Base-by-base conservation (phyloP, 441 rosid genomes). In the Gossypium trilobum region DNA sequence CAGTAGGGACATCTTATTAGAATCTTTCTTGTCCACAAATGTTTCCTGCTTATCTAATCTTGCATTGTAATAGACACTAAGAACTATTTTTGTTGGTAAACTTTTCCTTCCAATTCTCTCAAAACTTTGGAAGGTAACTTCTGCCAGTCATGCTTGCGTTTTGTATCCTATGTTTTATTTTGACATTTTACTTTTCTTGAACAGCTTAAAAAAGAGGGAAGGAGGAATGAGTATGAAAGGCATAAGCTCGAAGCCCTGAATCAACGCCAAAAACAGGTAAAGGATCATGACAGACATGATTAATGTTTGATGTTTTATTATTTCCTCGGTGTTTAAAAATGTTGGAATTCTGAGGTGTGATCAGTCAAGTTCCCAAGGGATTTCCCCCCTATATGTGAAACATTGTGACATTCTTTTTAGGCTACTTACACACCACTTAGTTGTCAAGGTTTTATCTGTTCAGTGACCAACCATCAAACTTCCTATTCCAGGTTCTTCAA, bases 141-240 rank as follows among this genome's bases (percentile, higher is more conserved):
- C 55, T 65, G 5, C 22, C 16, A 23, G 57, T 50, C 7, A 4
- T 23, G 4, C 74, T 42, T 27, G 42, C 22, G 13, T 13, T 50
- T 75, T 55, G 44, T 52, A 22, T 46, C 48, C 22, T 62, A 27
- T 73, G 1, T 56, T 55, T 20, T 63, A 29, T 31, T 16, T 68
- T 29, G 72, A 51, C 54, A 60, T 78, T 62, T 29, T 16, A 29
- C 51, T 73, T 73, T 74, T 72, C 59, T 50, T 73, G 74, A 57
- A 54, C 89, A 88, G 93, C 85, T 88, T 52, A 86, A 80, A 80
- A 87, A 84, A 82, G 91, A 87, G 77, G 91, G 93, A 63, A 85
- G 93, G 72, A 88, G 83, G 75, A 87, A 84, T 72, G 91, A 88
- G 59, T 84, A 85, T 71, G 93, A 84, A 80, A 77, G 88, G 66